A percentile compares a stretch with the other conserved stretches of the same genome.
phyloP scores from a whole-genome alignment of 495 filamentous ascomycete species.

The Rhizodiscina lignyota region DNA sequence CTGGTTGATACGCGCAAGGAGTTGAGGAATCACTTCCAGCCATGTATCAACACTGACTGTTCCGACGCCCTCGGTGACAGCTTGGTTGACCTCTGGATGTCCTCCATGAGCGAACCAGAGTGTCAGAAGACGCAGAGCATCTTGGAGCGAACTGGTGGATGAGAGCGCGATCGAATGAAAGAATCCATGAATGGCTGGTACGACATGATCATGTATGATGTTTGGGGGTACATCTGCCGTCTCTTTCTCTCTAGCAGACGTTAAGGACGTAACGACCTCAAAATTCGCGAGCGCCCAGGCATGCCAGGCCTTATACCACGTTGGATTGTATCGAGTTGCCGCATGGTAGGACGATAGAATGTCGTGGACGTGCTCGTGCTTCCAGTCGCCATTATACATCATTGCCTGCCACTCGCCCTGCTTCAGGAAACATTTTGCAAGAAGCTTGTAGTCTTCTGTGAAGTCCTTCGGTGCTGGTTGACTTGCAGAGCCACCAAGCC shows the following conservation, averaged over 20 bases:
- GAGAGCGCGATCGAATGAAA: conserved; percentile 90
- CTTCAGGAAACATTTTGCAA: conserved; percentile 88
- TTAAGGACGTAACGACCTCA: conserved; percentile 77
- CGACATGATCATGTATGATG: conserved; percentile 70
- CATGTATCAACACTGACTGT: conserved; percentile 92
- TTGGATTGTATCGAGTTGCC: conserved; percentile 77
- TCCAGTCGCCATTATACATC: conserved; percentile 73
- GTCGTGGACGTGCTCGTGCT: conserved; percentile 53
- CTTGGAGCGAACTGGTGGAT: conserved; percentile 79
- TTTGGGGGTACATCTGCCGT: conserved; percentile 35
- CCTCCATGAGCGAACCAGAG: conserved; percentile 94
- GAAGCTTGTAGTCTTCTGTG: conserved; percentile 51
- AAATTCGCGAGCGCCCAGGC: conserved; percentile 99
- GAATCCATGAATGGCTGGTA: conserved; percentile 87
- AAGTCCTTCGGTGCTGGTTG: conserved; percentile 19
- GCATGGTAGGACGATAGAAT: conserved; percentile 76
- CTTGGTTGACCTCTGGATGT: conserved; percentile 66
- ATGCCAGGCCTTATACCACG: conserved; percentile 99
- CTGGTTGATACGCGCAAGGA: conserved; percentile 95
- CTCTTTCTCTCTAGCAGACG: conserved; percentile 42
- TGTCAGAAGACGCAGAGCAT: conserved; percentile 81
- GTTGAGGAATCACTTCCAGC: conserved; percentile 92
- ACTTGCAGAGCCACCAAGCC: conserved; percentile 6
- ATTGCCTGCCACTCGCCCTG: conserved; percentile 90
- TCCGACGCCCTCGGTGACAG: conserved; percentile 76